A percentile compares a stretch with the other conserved stretches of the same genome.
These are phyloP conservation scores for Chaetomium sp. DNA, from an alignment of 2,329 filamentous ascomycete genomes.

Conservation along the genomic window DNA sequence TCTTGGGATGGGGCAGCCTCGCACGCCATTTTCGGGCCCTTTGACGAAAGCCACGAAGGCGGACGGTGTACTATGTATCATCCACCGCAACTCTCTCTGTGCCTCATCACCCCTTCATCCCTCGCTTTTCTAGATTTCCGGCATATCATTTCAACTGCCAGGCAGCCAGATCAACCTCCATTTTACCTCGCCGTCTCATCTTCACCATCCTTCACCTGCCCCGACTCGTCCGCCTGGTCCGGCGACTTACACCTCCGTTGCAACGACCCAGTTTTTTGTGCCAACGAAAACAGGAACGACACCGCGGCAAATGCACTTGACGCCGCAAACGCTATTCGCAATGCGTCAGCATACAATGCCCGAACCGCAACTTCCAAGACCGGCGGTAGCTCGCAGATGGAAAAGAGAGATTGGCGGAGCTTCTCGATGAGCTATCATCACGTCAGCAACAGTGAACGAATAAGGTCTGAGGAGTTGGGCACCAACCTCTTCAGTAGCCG, in stretches of 20 bases:
- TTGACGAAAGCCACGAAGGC: not conserved
- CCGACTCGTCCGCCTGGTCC: not conserved
- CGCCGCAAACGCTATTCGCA: conserved; percentile 49
- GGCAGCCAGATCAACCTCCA: not conserved
- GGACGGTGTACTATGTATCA: not conserved
- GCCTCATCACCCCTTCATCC: not conserved
- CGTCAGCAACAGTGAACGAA: not conserved
- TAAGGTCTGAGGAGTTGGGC: not conserved
- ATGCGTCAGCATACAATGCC: conserved; percentile 53
- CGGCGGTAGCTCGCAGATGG: conserved; percentile 45
- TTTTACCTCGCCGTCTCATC: not conserved
- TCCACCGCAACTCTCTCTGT: not conserved
- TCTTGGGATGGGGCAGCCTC: not conserved
- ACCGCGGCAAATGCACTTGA: conserved; percentile 46
- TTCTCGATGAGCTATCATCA: conserved; percentile 49
- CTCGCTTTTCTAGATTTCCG: not conserved
- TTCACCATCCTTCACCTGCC: not conserved
- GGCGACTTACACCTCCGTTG: conserved; percentile 8
- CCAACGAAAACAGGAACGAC: conserved; percentile 36
- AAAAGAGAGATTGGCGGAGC: conserved; percentile 54
- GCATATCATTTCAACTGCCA: not conserved
- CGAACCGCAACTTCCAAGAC: conserved; percentile 49
- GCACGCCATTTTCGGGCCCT: conserved; percentile 3
- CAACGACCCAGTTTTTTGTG: conserved; percentile 18
- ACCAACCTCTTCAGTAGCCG: conserved; percentile 20